Conservation (phyloP, 1,139 yeast genomes). For the Debaryomyces fabryi region DNA sequence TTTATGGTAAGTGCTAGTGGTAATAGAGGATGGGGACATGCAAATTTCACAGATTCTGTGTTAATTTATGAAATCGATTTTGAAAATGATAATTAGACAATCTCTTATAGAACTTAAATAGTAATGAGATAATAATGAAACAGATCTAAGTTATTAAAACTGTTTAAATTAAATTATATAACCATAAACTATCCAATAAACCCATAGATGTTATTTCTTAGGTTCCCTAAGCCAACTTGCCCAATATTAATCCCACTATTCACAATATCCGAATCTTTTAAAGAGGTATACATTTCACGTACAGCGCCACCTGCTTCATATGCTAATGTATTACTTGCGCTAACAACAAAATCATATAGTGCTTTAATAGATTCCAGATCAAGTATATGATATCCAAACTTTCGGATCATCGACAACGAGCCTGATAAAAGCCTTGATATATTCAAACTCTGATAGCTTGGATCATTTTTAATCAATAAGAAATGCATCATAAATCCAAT, state of each 20-base stretch:
- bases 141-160: background rate
- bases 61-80: constrained; percentile 74
- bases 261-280: constrained; percentile 21
- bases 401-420: constrained; percentile 10
- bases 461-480: constrained; percentile 28
- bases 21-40: constrained; percentile 90
- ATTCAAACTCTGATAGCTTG: constrained; percentile 16
- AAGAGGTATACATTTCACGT: constrained; percentile 15
- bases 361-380: constrained; percentile 12
- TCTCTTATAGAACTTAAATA: constrained; percentile 8
- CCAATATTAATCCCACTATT: constrained; percentile 24
- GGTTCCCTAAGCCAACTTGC: constrained; percentile 37
- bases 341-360: constrained; percentile 11
- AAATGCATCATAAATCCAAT: constrained; percentile 44
- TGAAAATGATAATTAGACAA: constrained; percentile 16
- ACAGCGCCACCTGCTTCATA: constrained; percentile 18
- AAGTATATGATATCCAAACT: constrained; percentile 10
- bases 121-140: constrained; percentile 7
- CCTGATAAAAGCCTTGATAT: constrained; percentile 12
- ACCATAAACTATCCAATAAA: constrained; percentile 12
- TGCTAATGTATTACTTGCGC: constrained; percentile 14
- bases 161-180: background rate
- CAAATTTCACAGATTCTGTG: constrained; percentile 75
- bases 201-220: constrained; percentile 30
- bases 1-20: constrained; percentile 93